These are phyloP conservation scores for Gracilaria domingensis DNA, from an alignment of 23 red algal species.

Conservation along the genomic window DNA sequence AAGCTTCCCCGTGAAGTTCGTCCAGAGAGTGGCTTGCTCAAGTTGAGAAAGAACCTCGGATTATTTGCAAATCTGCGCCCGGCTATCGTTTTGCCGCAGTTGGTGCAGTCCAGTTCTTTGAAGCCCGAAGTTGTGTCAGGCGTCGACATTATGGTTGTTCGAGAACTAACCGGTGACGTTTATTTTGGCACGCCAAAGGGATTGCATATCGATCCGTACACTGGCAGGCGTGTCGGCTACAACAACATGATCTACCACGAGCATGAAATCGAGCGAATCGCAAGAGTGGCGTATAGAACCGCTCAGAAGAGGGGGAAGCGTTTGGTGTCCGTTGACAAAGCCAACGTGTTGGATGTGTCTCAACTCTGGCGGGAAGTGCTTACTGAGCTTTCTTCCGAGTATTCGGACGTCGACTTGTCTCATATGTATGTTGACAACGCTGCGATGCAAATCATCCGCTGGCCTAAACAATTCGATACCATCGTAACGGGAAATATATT, in stretches of 20 bases:
- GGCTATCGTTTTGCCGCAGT: conserved; percentile 81
- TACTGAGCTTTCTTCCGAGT: conserved; percentile 65
- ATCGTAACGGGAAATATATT: conserved; percentile 98
- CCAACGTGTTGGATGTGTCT: conserved; percentile 94
- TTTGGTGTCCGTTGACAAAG: conserved; percentile 94
- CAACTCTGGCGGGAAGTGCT: conserved; percentile 92
- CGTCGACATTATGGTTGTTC: conserved; percentile 96
- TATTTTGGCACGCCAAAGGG: conserved; percentile 97
- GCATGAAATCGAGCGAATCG: conserved; percentile 88
- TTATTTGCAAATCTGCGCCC: conserved; percentile 96
- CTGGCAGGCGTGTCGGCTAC: conserved; percentile 75
- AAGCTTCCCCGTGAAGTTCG: conserved; percentile 68
- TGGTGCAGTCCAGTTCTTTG: conserved; percentile 80
- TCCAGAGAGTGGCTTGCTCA: conserved; percentile 90
- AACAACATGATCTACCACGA: conserved; percentile 97
- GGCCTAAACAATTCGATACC: conserved; percentile 95
- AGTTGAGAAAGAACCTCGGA: conserved; percentile 79
- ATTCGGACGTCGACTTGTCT: conserved; percentile 84
- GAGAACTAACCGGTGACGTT: conserved; percentile 95
- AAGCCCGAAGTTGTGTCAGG: conserved; percentile 85
- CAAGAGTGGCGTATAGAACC: conserved; percentile 77
- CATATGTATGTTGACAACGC: conserved; percentile 99
- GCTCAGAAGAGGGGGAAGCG: conserved; percentile 57
- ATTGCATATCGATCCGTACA: conserved; percentile 52
- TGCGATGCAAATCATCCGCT: conserved; percentile 96